Evolutionary conservation across 176 grass and related monocot species (phyloP), one percentile per base, ranked within the genome.

Genomic region (Bonia amplexicaulis): DNA sequence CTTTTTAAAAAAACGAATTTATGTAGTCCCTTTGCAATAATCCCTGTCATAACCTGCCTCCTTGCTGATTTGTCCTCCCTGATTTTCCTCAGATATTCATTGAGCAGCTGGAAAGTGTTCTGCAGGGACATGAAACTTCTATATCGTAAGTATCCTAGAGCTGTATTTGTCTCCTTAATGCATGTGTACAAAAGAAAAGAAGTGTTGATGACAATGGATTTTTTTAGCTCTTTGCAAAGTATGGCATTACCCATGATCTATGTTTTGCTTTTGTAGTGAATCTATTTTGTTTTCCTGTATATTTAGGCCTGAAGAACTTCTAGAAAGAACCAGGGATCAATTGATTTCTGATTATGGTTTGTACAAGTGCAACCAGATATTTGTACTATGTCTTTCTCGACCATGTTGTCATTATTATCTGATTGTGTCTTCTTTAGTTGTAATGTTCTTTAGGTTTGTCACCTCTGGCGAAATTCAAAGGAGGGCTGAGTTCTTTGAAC

Each of bases 371-470:
- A 42, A 82, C 12, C n/a, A 79, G 33, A 60, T 80, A 31, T 77
- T 66, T 64, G 19, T 64, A 68, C 33, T 22, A 12, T 45, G n/a
- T 60, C 26, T 67, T 81, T 88, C 33, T 86, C 12, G 6, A 71
- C 35, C 79, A 17, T 67, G 9, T 64, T 67, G 14, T 33, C 54
- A 55, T 14, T 81, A n/a, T 23, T 69, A 69, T 31, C 62, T 80
- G 90, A 80, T 49, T 75, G 23, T 82, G 69, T 84, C 2, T 47
- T 77, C 51, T 79, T 86, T 72, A 99, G 96, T 85, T 85, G 96
- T 99, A 63, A 99, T 99, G 96, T 99, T 99, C 86, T 96, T 99
- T 74, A 94, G 93, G 93, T 99, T 99, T 92, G 86, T 94, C 51
- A 92, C 93, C 78, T 93, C 96, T 71, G 91, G 93, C 79, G 91